Evolutionary conservation across 768 basidiomycete species (phyloP).

Genomic region (Russula abietina): DNA sequence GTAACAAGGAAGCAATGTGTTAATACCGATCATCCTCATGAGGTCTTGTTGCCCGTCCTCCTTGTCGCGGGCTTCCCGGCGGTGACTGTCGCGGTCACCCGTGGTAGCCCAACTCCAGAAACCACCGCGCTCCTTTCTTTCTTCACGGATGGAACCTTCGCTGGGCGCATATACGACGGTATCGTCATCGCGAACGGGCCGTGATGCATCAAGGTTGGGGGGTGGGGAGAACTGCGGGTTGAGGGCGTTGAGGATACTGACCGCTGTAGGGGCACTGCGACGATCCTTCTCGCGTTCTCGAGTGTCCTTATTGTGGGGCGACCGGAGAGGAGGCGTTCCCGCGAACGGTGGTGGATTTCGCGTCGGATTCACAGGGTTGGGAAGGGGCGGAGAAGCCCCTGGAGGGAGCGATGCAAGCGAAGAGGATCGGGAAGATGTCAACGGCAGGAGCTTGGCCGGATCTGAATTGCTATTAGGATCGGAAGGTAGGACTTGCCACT

Average conservation of each 20-base stretch:
- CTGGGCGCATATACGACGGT: conserved; percentile 24
- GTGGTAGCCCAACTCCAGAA: conserved; percentile 44
- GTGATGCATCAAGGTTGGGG: conserved; percentile 18
- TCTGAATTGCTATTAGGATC: conserved; percentile 27
- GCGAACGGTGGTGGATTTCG: conserved; percentile 18
- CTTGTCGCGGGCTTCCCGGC: conserved; percentile 35
- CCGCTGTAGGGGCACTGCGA: conserved; percentile 31
- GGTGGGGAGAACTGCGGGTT: conserved; percentile 43
- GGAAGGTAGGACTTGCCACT: conserved; percentile 38
- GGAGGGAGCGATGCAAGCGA: conserved; percentile 47
- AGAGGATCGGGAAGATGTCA: conserved; percentile 42
- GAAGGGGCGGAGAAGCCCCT: conserved; percentile 38
- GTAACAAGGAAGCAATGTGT: not conserved
- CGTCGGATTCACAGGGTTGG: conserved; percentile 25
- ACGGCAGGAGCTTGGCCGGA: conserved; percentile 21
- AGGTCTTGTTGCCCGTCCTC: conserved; percentile 45
- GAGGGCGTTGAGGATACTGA: conserved; percentile 55
- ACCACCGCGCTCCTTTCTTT: conserved; percentile 43
- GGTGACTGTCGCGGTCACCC: conserved; percentile 37
- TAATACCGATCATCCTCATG: conserved; percentile 64
- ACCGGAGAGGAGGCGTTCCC: conserved; percentile 1
- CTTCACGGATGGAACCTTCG: conserved; percentile 31
- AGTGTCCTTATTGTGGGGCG: conserved; percentile 25
- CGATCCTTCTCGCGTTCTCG: conserved; percentile 30
- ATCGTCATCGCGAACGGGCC: conserved; percentile 33